Evolutionary conservation across 148 eudicot species (phyloP), one percentile per base, ranked within the genome.

Genomic region (Pharnaceum exiguum): DNA sequence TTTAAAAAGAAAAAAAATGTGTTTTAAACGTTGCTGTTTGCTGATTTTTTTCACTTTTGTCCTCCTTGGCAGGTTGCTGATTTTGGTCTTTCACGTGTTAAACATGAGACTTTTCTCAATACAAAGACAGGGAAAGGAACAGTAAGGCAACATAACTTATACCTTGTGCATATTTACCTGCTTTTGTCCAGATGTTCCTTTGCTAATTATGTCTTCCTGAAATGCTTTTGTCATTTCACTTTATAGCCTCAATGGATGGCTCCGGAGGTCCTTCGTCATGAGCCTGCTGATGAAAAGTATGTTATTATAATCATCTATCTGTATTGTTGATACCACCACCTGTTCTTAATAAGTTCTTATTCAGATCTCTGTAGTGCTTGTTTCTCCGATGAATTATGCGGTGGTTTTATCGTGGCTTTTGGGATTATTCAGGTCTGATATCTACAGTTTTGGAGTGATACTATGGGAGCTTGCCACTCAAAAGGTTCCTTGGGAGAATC

Each of bases 231-330:
- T 49, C 32, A n/a, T 55, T 62, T 31, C 31, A 13, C 46, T 32
- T 46, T 79, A 70, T 73, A 94, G 99, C 96, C 99, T 62, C 99
- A 94, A 57, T 94, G 99, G 99, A 93, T 93, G 99, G 99, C 99
- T 57, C 99, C 99, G 24, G 99, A 93, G 75, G 95, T 84, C 71
- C 95, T 94, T 69, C 95, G 99, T 22, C 89, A 84, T 66, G 99
- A 85, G 67, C 89, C 73, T n/a, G 54, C 96, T 23, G 83, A 89
- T 70, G 99, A 93, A 63, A 93, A 89, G 99, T 93, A 86, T 46
- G 96, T 55, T 42, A n/a, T 55, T 42, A 54, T 23, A 22, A 5
- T 47, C 33, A 32, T 32, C 24, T 53, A 46, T 22, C 56, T 53
- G n/a, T n/a, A n/a, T n/a, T n/a, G n/a, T n/a, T n/a, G n/a, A n/a